A percentile compares a stretch with the other conserved stretches of the same genome.
phyloP scores from a whole-genome alignment of 805 yeast species.

The Kluyveromyces wickerhamii region DNA sequence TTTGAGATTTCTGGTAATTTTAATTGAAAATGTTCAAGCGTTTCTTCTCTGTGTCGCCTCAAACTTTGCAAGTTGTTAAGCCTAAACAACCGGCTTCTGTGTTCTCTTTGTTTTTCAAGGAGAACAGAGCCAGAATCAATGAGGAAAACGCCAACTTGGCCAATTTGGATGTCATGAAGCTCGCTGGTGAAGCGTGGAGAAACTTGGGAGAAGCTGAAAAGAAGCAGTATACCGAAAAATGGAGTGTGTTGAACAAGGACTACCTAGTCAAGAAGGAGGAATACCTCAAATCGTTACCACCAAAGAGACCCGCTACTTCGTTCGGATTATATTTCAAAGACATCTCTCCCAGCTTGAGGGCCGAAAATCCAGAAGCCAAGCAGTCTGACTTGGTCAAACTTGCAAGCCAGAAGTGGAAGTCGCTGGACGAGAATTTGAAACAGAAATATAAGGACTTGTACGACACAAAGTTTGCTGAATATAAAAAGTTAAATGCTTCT shows the following conservation, averaged over 20 bases:
- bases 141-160: background rate
- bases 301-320: slow-evolving; percentile 4
- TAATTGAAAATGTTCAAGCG: slow-evolving; percentile 4
- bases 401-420: slow-evolving; percentile 3
- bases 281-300: slow-evolving; percentile 1
- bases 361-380: slow-evolving; percentile 1
- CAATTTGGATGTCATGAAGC: slow-evolving; percentile 1
- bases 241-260: background rate
- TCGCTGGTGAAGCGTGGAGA: slow-evolving; percentile 1
- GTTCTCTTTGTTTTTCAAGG: slow-evolving; percentile 1
- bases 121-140: background rate
- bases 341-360: background rate
- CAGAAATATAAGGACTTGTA: background rate
- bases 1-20: too few relatives aligned
- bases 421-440: background rate
- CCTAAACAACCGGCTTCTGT: slow-evolving; percentile 3
- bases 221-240: background rate
- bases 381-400: slow-evolving; percentile 1
- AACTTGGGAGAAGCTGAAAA: background rate
- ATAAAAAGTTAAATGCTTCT: background rate
- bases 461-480: background rate
- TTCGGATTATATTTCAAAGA: slow-evolving; percentile 3
- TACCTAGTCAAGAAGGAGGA: background rate
- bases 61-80: background rate
- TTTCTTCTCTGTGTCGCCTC: slow-evolving; percentile 1